Evolutionary conservation across 257 asterid species (phyloP), one percentile per base, ranked within the genome.

Genomic region (Nicotiana benthamiana): DNA sequence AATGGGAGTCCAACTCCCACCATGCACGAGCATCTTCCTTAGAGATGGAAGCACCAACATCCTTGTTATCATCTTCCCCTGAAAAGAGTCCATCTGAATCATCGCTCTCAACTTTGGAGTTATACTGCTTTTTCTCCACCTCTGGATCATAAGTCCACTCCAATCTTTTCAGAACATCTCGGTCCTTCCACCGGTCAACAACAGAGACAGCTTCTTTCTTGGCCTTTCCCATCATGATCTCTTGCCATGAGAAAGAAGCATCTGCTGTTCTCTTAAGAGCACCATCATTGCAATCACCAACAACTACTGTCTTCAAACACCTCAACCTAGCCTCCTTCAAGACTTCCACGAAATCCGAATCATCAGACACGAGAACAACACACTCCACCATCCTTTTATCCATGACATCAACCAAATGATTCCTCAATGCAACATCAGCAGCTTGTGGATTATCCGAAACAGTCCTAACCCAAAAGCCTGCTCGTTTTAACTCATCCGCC

Each of bases 281-380:
- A 56, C 96, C 93, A 0, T 90, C 95, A 13, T 56, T 85, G 75
- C 53, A 36, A 85, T 95, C 97, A 60, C 99, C 97, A 81, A 93
- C 96, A 53, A 92, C 97, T 75, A 93, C 96, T 0, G 97, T 93
- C 82, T 88, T 94, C 90, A 95, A 89, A 88, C 98, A 89, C 89
- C 98, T 92, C 88, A 81, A 24, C 75, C 86, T 88, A 9, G 98
- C 97, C 86, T 95, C 98, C 86, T 84, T 90, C 85, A 95, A 75
- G 65, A 92, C 82, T 79, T 79, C 92, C 54, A 88, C 91, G 81
- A 90, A 95, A 89, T 90, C 96, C 0, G 97, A 87, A 89, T 94
- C 97, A 83, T 94, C 98, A 0, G 97, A 95, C 36, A 92, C 95
- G 80, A 94, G 94, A 84, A 95, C 84, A 87, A 95, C 84, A 83